Evolutionary conservation across 2,329 filamentous ascomycete genomes (phyloP), one percentile per base, ranked within the genome.

Genomic region (Aureobasidium vineae): DNA sequence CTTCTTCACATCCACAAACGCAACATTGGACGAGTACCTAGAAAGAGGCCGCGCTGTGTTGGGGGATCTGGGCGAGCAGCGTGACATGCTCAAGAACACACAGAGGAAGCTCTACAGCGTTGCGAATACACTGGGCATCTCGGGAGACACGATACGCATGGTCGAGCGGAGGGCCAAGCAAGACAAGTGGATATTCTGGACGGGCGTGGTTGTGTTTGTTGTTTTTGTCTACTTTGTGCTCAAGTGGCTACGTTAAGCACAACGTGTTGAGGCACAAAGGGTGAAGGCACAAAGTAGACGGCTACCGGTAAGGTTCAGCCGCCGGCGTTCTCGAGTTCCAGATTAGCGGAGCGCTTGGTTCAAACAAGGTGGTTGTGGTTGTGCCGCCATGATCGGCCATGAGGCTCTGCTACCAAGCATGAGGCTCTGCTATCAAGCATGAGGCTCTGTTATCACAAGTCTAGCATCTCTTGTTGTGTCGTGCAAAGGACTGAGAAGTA

Each of bases 161-260:
- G 90, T 99, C 49, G 94, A 98, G 79, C 81, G 95, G 71, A 84
- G 95, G 69, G 92, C 95, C 60, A 90, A 88, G 77, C 90, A 98
- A 81, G 95, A 99, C 77, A 98, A 97, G 79, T 98, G 93, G 92
- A 96, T 99, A 41, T 99, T 99, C 77, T 90, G 90, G 84, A 90
- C 82, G 0, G 92, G 95, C 0, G 92, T 94, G 2, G 78, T 96
- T 5, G 78, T 95, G 41, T 99, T 99, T 77, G 90, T 98, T 73
- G 75, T 85, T 43, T 99, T 99, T 76, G 97, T 94, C 78, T 98
- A 92, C 87, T 79, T 95, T 70, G 92, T 96, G 66, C 76, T 99
- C 75, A 90, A 93, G 78, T 98, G 86, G 75, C 77, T 99, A 78
- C 82, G 91, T 75, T 94, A 78, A 83, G n/a, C n/a, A n/a, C n/a